phyloP scores from a whole-genome alignment of 2,329 filamentous ascomycete species.

The Colletotrichum noveboracense region DNA sequence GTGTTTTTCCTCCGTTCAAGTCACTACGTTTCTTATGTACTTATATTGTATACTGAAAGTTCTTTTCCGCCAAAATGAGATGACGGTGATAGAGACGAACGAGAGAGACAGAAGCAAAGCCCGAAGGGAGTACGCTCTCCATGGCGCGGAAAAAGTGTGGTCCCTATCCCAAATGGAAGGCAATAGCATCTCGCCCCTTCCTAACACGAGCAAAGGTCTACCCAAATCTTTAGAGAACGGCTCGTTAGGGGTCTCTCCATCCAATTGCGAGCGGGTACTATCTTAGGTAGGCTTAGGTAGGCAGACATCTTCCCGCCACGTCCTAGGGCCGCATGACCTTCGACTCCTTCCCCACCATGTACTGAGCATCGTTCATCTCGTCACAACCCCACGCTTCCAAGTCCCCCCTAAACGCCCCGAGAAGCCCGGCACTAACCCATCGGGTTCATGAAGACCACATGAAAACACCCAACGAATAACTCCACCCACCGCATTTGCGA shows the following conservation, averaged over 20 bases:
- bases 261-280: neutral
- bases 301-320: accelerated
- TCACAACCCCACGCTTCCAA: neutral
- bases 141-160: neutral
- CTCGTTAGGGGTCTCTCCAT: neutral
- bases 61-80: neutral
- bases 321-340: neutral
- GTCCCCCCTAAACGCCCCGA: no score
- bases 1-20: neutral
- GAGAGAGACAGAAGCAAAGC: neutral
- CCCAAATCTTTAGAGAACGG: neutral
- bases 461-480: neutral
- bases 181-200: neutral
- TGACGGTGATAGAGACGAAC: neutral
- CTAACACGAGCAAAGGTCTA: neutral
- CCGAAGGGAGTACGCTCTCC: neutral
- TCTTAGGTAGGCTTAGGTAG: neutral
- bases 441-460: neutral
- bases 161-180: neutral
- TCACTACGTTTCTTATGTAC: neutral
- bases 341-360: neutral
- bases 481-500: neutral
- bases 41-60: neutral
- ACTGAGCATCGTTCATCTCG: neutral
- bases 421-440: no score